Base-by-base conservation (phyloP, 2,329 filamentous ascomycete genomes). In the Rutstroemia sp. region DNA sequence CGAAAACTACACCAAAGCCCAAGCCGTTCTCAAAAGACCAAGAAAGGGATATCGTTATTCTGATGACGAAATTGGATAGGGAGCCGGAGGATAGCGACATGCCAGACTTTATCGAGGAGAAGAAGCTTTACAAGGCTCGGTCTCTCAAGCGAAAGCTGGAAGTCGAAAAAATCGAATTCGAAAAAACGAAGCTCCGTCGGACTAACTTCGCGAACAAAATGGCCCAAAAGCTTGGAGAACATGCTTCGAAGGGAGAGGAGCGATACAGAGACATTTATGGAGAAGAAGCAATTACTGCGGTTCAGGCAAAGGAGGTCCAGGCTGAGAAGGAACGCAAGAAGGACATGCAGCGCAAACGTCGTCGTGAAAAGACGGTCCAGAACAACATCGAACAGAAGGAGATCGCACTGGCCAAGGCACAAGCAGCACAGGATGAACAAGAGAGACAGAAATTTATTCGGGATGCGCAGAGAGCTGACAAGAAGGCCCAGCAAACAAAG, bases 301-400 rank as follows among this genome's bases (percentile, higher is more conserved):
- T 97, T 2, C 88, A 94, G 63, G 87, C 91, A 60, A 89, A 90
- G 63, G 92, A 96, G 70, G 79, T 96, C 7, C 87, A 88, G 59
- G 91, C 92, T 59, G 94, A 99, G 72, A 99, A 99, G 75, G 94
- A 99, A 73, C 89, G 94, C 62, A 99, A 99, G 77, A 99, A 99
- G 76, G 94, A 99, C 69, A 97, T 99, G 90, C 94, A 99, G 71
- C 88, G 94, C 61, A 99, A 97, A 76, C 84, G 94, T 58, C 86
- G 94, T 45, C 87, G 94, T 17, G 92, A 97, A 71, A 96, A 96
- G 75, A 95, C 92, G 4, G 91, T 96, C 78, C 91, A 91, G 4
- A 87, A 95, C 58, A 92, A 91, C 6, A 88, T 95, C 65, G 92
- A 96, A 69, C 86, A 91, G 69, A 94, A 95, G 74, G 88, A 94